A percentile compares a stretch with the other conserved stretches of the same genome.
These are phyloP conservation scores for Xerocomellus amylosporus DNA, from an alignment of 768 basidiomycete genomes.

Conservation along the genomic window DNA sequence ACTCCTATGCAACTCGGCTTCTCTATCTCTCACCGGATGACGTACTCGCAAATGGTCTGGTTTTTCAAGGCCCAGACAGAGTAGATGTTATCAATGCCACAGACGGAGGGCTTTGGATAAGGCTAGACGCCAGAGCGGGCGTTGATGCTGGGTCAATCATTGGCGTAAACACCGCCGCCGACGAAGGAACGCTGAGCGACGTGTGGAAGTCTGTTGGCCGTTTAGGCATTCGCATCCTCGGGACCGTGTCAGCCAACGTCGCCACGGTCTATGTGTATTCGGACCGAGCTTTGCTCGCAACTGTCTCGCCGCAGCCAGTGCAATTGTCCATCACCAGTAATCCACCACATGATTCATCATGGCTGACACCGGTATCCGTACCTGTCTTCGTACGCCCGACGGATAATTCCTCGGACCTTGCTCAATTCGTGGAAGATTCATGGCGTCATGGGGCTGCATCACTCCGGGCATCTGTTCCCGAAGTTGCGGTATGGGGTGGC, in stretches of 20 bases:
- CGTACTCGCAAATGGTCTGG: conserved; percentile 52
- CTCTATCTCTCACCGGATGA: conserved; percentile 55
- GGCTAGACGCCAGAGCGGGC: conserved; percentile 55
- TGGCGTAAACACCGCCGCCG: conserved; percentile 47
- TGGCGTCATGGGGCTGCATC: conserved; percentile 55
- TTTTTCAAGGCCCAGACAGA: conserved; percentile 57
- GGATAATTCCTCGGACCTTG: conserved; percentile 45
- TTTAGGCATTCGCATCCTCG: conserved; percentile 58
- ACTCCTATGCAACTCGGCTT: conserved; percentile 61
- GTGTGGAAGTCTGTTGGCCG: conserved; percentile 68
- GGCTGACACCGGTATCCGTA: conserved; percentile 56
- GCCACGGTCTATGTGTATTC: conserved; percentile 50
- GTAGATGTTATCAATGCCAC: conserved; percentile 65
- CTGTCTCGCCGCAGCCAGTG: conserved; percentile 47
- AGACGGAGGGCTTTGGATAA: conserved; percentile 58
- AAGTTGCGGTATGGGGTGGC: conserved; percentile 53
- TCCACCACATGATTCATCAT: conserved; percentile 42
- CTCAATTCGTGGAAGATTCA: conserved; percentile 51
- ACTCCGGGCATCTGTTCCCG: conserved; percentile 42
- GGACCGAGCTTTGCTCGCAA: conserved; percentile 41
- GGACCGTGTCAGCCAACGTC: conserved; percentile 54
- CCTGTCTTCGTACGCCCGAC: conserved; percentile 54
- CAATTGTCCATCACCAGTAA: conserved; percentile 49
- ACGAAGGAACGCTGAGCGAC: conserved; percentile 43
- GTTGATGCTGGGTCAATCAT: conserved; percentile 64